Conservation (phyloP, 2,329 filamentous ascomycete species). For the Alternaria triticimaculans region DNA sequence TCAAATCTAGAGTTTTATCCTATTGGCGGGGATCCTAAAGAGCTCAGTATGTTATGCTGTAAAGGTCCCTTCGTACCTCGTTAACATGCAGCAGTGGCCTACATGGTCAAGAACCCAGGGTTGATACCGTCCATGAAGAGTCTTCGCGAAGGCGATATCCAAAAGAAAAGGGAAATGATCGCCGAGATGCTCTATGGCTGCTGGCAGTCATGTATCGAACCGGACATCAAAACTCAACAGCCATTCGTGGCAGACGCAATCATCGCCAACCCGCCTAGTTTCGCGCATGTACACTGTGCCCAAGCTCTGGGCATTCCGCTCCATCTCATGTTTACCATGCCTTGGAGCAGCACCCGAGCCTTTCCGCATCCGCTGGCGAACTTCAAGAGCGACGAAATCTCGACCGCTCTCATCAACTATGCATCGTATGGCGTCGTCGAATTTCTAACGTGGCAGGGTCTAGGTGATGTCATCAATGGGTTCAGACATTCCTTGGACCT, state of each 20-base stretch:
- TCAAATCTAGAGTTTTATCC: conserved; percentile 44
- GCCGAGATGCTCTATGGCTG: conserved; percentile 35
- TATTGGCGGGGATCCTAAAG: conserved; percentile 44
- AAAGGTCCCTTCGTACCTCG: neutral
- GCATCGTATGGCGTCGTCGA: conserved; percentile 57
- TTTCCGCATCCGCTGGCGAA: conserved; percentile 61
- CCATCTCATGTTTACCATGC: conserved; percentile 75
- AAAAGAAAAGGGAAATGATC: conserved; percentile 39
- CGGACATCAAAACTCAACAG: conserved; percentile 37
- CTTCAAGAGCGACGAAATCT: conserved; percentile 43
- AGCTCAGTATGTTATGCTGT: conserved; percentile 38
- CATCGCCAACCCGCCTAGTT: conserved; percentile 78
- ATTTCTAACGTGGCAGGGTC: conserved; percentile 58
- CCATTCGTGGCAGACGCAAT: conserved; percentile 83
- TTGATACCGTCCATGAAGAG: conserved; percentile 39
- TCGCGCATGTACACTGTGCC: conserved; percentile 75
- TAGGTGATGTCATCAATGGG: conserved; percentile 56
- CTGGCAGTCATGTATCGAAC: conserved; percentile 42
- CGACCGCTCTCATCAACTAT: conserved; percentile 50
- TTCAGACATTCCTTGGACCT: conserved; percentile 51
- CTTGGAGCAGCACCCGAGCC: conserved; percentile 54
- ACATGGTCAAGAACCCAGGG: conserved; percentile 58
- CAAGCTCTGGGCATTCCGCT: conserved; percentile 74
- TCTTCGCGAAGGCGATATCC: conserved; percentile 36
- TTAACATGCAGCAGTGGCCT: conserved; percentile 45